phyloP scores from a whole-genome alignment of 208 protist genomes.

The Leishmania tarentolae region DNA sequence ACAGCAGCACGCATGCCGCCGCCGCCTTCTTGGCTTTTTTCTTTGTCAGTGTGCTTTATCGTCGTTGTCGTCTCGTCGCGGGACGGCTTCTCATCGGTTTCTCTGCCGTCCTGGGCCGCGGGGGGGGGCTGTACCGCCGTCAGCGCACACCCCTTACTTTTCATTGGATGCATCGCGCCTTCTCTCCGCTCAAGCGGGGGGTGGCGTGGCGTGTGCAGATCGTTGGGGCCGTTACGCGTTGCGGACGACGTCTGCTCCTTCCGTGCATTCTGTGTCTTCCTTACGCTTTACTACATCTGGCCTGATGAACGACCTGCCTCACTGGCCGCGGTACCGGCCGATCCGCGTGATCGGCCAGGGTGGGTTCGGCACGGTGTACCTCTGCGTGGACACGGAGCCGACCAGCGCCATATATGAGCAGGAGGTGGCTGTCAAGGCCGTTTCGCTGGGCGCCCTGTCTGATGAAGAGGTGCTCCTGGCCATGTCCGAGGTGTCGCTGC shows the following conservation, averaged over 20 bases:
- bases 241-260: constrained; percentile 3
- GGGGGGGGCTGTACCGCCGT: not conserved
- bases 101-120: not conserved
- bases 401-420: constrained; percentile 11
- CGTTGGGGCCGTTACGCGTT: not conserved
- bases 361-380: constrained; percentile 78
- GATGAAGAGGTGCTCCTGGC: constrained; percentile 68
- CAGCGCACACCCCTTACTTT: not conserved
- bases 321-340: constrained; percentile 59
- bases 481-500: constrained; percentile 82
- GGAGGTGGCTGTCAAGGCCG: constrained; percentile 79
- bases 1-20: not conserved
- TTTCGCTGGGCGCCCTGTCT: constrained; percentile 47
- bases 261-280: constrained; percentile 16
- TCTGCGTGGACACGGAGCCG: constrained; percentile 55
- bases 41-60: not conserved
- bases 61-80: not conserved
- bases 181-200: too few species aligned
- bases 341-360: constrained; percentile 62
- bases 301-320: constrained; percentile 25
- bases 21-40: not conserved
- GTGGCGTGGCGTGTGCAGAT: not conserved
- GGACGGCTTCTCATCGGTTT: not conserved
- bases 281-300: not conserved
- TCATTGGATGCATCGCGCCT: not conserved